Base-by-base conservation (phyloP, 1,284 basidiomycete species). In the Marasmius sp. region DNA sequence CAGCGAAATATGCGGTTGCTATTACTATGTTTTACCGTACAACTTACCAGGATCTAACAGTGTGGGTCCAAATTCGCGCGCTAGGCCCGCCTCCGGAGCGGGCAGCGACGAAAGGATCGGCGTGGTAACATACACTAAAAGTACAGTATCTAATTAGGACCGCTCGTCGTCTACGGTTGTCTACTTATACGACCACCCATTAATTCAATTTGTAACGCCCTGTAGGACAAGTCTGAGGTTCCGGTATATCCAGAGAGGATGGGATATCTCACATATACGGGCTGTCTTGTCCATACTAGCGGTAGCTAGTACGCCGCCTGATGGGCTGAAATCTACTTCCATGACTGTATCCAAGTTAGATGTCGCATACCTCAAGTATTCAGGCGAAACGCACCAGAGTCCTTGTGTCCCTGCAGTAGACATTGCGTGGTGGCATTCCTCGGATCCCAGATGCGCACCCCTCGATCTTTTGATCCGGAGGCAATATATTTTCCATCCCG, bases 401-500 rank as follows among this genome's bases (percentile, higher is more conserved):
- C 95, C 76, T 94, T 95, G 76, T 96, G 94, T 2, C 93, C 94
- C 73, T 95, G 92, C 7, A 97, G 77, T 80, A 94, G 89, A 67
- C 93, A 87, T 71, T 95, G 93, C 48, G 91, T 85, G 65, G 87
- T 84, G 1, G 87, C 91, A 6, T 83, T 86, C 63, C 81, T 80
- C n/a, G 90, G 85, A 70, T 96, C 92, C 93, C 93, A 97, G 72
- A 95, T 92, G 72, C 93, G 89, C 41, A 97, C 92, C 1, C 89
- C 88, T 22, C 94, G 86, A 75, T 97, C 95, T 73, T 96, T 96
- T 20, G 92, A 94, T 22, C 94, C 93, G 20, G 92, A 94, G 3
- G 94, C 92, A 65, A 96, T 88, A 89, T 92, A 96, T 65, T 88
- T 84, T 33, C 91, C 91, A 72, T 96, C 93, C 60, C 91, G 89